Evolutionary conservation across 768 basidiomycete genomes (phyloP).

Genomic region (Asterophora parasitica): DNA sequence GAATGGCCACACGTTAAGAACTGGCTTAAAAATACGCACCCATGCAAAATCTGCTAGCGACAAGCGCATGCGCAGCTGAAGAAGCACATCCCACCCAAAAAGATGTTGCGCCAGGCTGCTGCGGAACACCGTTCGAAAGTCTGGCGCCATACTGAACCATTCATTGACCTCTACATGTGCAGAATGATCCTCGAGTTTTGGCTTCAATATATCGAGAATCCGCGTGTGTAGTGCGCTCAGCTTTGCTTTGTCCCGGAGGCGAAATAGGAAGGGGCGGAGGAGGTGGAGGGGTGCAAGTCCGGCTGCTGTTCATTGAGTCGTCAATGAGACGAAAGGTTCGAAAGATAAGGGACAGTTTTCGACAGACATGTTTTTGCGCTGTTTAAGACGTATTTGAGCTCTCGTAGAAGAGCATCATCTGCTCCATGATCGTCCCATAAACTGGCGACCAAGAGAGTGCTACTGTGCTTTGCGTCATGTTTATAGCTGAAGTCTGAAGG

Average conservation of each 20-base stretch:
- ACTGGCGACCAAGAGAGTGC: constrained; percentile 50
- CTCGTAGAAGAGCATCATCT: constrained; percentile 29
- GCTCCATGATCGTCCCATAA: constrained; percentile 41
- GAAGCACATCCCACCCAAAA: constrained; percentile 55
- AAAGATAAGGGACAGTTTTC: not conserved
- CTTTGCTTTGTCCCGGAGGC: constrained; percentile 32
- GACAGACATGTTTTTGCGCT: constrained; percentile 29
- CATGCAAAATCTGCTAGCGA: constrained; percentile 47
- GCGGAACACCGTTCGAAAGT: constrained; percentile 42
- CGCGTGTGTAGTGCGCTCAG: constrained; percentile 35
- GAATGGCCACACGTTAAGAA: not conserved
- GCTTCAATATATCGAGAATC: constrained; percentile 42
- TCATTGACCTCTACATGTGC: constrained; percentile 25
- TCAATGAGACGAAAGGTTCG: not conserved
- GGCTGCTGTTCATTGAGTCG: constrained; percentile 21
- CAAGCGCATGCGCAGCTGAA: constrained; percentile 53
- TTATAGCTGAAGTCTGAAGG: constrained; percentile 81
- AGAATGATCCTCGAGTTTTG: constrained; percentile 29
- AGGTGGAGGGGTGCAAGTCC: constrained; percentile 45
- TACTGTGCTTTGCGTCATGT: constrained; percentile 63
- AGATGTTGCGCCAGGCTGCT: constrained; percentile 50
- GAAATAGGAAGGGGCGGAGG: constrained; percentile 49
- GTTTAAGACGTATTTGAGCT: constrained; percentile 27
- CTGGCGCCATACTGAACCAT: constrained; percentile 26
- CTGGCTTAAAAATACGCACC: constrained; percentile 26